Base-by-base conservation (phyloP, 768 basidiomycete species). In the Collybia sordida region DNA sequence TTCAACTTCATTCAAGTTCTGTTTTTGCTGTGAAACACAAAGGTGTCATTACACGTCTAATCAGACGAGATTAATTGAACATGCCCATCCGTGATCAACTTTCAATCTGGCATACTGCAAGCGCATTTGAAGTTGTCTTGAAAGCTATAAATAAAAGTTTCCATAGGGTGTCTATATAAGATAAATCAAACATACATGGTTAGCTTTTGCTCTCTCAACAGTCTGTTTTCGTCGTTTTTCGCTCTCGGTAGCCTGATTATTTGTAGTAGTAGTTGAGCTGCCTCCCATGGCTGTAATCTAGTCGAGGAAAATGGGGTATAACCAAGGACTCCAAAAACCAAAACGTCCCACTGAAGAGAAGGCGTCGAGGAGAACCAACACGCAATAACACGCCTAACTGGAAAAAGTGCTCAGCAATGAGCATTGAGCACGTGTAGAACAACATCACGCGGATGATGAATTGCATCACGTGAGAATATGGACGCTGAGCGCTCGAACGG, bases 51-150 rank as follows among this genome's bases (percentile, higher is more conserved):
- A 23, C 15, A 12, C 22, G 34, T 21, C 23, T n/a, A 8, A 14
- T 31, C 23, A 17, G 11, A 25, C 23, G 23, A 15, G 19, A 22
- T 25, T 17, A 23, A 42, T 40, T 42, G 11, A 35, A 71, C 82
- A 36, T 63, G 88, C 88, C 88, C 88, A 90, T 38, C 88, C 88
- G 62, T 88, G 78, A 55, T 90, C 87, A 42, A 90, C 88, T 61
- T 90, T 90, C 50, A 90, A 71, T 61, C 79, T 75, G 12, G 88
- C 88, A 58, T 90, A 90, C 59, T 86, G 88, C 15, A 90, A 71
- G 21, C 88, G 79, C 67, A 87, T 74, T 59, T 85, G 85, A 19
- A 90, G 72, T 54, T 90, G 86, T 53, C 84, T 75, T 3, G 83
- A 83, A 22, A 89, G 74, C 88, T 90, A 56, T 35, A 49, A 19